These are phyloP conservation scores for Magnusiomyces suaveolens DNA, from an alignment of 1,139 yeast species.

Conservation along the genomic window DNA sequence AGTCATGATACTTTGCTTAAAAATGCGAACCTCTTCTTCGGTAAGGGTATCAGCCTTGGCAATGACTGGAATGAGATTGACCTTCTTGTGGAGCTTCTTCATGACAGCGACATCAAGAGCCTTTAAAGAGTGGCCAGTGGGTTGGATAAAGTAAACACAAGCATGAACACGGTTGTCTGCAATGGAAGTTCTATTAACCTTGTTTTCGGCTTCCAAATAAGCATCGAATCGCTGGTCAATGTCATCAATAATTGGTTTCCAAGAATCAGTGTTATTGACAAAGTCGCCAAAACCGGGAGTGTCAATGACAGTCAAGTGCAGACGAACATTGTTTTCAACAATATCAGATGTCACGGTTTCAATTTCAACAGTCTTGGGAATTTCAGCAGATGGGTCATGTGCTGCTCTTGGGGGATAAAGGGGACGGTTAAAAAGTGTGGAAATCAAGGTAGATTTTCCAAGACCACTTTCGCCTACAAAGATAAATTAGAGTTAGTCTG, in stretches of 20 bases:
- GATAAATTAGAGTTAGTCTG: background rate
- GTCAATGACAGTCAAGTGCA: slow-evolving; percentile 75
- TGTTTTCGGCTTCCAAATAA: slow-evolving; percentile 84
- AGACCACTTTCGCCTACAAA: slow-evolving; percentile 61
- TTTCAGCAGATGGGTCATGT: slow-evolving; percentile 30
- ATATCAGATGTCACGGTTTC: slow-evolving; percentile 61
- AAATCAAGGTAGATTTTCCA: slow-evolving; percentile 88
- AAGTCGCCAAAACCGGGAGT: slow-evolving; percentile 94
- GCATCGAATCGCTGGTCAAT: slow-evolving; percentile 78
- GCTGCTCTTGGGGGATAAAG: slow-evolving; percentile 40
- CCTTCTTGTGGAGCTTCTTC: slow-evolving; percentile 83
- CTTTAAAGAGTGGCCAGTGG: slow-evolving; percentile 89
- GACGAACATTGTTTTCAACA: slow-evolving; percentile 88
- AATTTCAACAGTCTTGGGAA: slow-evolving; percentile 46
- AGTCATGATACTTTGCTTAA: slow-evolving; percentile 60
- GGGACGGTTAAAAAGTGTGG: slow-evolving; percentile 79
- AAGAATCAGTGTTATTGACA: slow-evolving; percentile 76
- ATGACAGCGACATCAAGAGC: slow-evolving; percentile 83
- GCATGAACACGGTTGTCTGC: slow-evolving; percentile 94
- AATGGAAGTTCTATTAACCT: slow-evolving; percentile 67
- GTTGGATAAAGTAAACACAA: slow-evolving; percentile 93
- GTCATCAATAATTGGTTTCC: slow-evolving; percentile 91
- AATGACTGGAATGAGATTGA: slow-evolving; percentile 86
- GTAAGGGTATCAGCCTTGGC: slow-evolving; percentile 92
- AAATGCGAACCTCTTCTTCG: slow-evolving; percentile 68